A percentile compares a stretch with the other conserved stretches of the same genome.
These are phyloP conservation scores for Solioccasus polychromus DNA, from an alignment of 768 basidiomycete genomes.

Conservation along the genomic window DNA sequence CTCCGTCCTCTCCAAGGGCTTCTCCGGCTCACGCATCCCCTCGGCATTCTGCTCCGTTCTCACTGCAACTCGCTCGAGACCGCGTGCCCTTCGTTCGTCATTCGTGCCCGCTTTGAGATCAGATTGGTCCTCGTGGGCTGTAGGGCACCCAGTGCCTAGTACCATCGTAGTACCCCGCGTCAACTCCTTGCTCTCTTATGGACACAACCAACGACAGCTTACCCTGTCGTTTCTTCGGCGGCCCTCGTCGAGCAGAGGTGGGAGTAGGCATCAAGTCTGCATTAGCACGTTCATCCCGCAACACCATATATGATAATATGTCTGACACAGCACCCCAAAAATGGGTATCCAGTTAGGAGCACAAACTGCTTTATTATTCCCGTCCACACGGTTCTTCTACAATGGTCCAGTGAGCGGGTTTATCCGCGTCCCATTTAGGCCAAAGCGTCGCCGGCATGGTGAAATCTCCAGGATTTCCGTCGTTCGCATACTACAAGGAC, in stretches of 20 bases:
- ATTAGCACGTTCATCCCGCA: constrained; percentile 9
- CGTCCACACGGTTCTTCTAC: background rate
- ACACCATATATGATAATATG: constrained; percentile 18
- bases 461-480: constrained; percentile 62
- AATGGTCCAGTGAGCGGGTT: constrained; percentile 74
- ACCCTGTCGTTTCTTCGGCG: constrained; percentile 23
- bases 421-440: constrained; percentile 81
- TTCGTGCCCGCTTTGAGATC: constrained; percentile 28
- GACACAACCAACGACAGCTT: background rate
- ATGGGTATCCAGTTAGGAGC: constrained; percentile 9
- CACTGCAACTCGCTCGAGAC: constrained; percentile 15
- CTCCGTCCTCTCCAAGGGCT: constrained; percentile 11
- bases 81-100: constrained; percentile 28
- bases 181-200: background rate
- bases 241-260: constrained; percentile 17
- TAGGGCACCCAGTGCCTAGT: too few species aligned
- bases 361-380: background rate
- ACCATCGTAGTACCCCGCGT: constrained; percentile 2
- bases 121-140: constrained; percentile 26
- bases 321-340: constrained; percentile 15
- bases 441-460: constrained; percentile 74
- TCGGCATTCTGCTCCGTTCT: background rate
- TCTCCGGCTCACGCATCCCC: background rate
- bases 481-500: constrained; percentile 45
- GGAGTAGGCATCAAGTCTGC: constrained; percentile 21